These are phyloP conservation scores for Leptodermis oblonga DNA, from an alignment of 257 asterid species.

Conservation along the genomic window DNA sequence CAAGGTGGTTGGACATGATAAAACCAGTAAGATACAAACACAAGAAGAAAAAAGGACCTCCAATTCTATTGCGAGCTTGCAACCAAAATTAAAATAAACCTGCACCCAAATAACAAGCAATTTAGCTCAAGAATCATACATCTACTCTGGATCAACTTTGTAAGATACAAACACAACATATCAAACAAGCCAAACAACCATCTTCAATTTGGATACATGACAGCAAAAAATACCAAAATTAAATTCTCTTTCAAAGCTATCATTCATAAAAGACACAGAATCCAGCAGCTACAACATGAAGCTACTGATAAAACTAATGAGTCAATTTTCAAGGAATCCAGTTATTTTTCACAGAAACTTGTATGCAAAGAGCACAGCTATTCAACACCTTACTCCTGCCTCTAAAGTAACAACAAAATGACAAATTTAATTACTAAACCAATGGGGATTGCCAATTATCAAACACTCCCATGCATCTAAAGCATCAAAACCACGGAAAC, in stretches of 20 bases:
- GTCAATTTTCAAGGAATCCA: background rate
- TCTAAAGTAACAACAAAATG: background rate
- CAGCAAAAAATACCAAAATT: background rate
- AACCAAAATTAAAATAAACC: background rate
- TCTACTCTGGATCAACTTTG: background rate
- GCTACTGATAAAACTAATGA: background rate
- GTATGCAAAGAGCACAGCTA: background rate
- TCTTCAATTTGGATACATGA: background rate
- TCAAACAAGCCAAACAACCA: background rate
- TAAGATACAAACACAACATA: background rate
- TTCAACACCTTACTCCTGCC: background rate
- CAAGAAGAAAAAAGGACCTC: slow-evolving; percentile 1
- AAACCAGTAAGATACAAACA: slow-evolving; percentile 9
- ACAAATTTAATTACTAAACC: background rate
- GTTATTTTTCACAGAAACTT: background rate
- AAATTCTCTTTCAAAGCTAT: background rate
- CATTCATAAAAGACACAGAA: background rate
- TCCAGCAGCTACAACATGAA: background rate
- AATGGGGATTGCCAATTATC: background rate
- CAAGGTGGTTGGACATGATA: slow-evolving; percentile 47
- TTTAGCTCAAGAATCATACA: background rate
- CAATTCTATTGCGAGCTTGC: background rate
- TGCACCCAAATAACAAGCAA: slow-evolving; percentile 6
- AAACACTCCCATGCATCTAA: background rate
- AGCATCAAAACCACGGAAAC: background rate